Evolutionary conservation across 2,329 filamentous ascomycete genomes (phyloP), one percentile per base, ranked within the genome.

Genomic region (Cadophora gregata): DNA sequence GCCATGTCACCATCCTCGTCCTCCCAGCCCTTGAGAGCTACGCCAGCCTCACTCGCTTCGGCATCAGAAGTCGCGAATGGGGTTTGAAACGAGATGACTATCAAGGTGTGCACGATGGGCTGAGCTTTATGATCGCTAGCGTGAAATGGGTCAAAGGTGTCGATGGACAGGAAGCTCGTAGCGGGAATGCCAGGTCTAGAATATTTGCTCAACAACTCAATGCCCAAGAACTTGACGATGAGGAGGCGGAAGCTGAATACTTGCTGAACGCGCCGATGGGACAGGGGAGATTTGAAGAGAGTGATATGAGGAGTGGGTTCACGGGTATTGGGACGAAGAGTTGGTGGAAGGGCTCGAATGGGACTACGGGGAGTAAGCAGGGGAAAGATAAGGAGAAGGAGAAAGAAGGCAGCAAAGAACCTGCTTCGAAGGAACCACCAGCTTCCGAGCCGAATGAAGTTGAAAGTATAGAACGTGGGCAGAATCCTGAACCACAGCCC

Each of bases 131-230:
- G 84, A 87, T 99, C 58, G 84, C 89, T 68, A 88, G 88, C 62
- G 86, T 97, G 12, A 88, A 93, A 62, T 98, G 94, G 89, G 92
- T 97, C 0, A 90, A 92, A 69, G 93, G 96, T 14, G 90, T 86
- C 0, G 84, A 83, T 65, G 81, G 66, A 74, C 80, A 74, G 65
- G 78, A 69, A 75, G 78, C 71, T 76, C 83, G 79, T 76, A 83
- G 75, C 73, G 83, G 72, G 76, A 81, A 71, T 74, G 81, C 76
- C 67, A 75, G 73, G 64, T 71, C 69, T 65, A 66, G 69, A 31
- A 69, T 71, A 19, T 70, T 73, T 9, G 63, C 50, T 7, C 42
- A 63, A 51, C 61, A 66, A 33, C 62, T 73, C 10, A 53, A 69
- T 8, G 69, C 69, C 21, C 56, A 66, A 16, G 71, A 74, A 19